Evolutionary conservation across 1,284 basidiomycete genomes (phyloP).

Genomic region (Malassezia slooffiae): DNA sequence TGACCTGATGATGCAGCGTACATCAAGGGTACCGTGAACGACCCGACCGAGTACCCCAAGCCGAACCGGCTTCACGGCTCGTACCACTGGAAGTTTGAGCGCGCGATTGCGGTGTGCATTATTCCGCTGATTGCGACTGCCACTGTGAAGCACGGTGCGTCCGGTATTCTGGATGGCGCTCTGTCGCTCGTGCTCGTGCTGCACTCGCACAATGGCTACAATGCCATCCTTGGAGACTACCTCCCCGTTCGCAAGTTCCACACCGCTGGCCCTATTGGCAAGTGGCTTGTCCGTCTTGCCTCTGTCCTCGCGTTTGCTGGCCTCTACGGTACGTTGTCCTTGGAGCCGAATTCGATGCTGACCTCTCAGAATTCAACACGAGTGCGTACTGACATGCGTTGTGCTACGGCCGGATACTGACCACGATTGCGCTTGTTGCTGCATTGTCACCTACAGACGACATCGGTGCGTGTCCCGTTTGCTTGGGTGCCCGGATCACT

Average conservation of each 20-base stretch:
- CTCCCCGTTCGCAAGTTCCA: slow-evolving; percentile 85
- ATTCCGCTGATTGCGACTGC: slow-evolving; percentile 58
- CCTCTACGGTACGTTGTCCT: slow-evolving; percentile 55
- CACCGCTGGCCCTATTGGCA: slow-evolving; percentile 57
- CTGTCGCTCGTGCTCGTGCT: slow-evolving; percentile 76
- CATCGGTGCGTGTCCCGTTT: slow-evolving; percentile 63
- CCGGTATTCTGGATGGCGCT: slow-evolving; percentile 61
- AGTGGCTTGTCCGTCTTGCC: slow-evolving; percentile 65
- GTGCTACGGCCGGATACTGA: slow-evolving; percentile 1
- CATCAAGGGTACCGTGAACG: slow-evolving; percentile 87
- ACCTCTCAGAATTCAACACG: slow-evolving; percentile 35
- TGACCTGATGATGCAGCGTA: slow-evolving; percentile 60
- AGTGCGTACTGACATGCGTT: slow-evolving; percentile 21
- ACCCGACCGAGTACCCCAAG: slow-evolving; percentile 76
- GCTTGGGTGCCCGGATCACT: not conserved
- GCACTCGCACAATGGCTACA: slow-evolving; percentile 75
- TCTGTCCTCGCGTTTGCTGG: slow-evolving; percentile 80
- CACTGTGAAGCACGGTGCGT: slow-evolving; percentile 43
- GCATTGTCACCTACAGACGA: slow-evolving; percentile 51
- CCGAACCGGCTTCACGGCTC: slow-evolving; percentile 65
- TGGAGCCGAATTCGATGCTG: not conserved
- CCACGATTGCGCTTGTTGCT: not conserved
- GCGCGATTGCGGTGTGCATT: slow-evolving; percentile 72
- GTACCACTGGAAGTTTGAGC: slow-evolving; percentile 96
- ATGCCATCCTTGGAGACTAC: slow-evolving; percentile 58